These are phyloP conservation scores for Epichloe brachyelytri DNA, from an alignment of 2,329 filamentous ascomycete genomes.

Conservation along the genomic window DNA sequence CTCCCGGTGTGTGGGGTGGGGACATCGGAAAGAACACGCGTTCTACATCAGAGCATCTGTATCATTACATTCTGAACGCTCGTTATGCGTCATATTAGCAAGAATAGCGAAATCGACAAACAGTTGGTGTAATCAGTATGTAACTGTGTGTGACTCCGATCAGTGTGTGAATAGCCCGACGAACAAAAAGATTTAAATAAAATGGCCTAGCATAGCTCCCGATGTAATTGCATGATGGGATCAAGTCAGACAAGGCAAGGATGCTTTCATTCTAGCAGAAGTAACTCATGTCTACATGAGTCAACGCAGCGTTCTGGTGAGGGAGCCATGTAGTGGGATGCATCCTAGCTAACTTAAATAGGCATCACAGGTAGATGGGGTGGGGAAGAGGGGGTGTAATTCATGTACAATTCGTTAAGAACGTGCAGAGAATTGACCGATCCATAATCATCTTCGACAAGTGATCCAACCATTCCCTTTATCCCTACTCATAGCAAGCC, in stretches of 20 bases:
- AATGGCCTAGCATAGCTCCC: neutral
- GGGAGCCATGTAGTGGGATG: too few species aligned
- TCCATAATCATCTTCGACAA: neutral
- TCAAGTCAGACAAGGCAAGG: neutral
- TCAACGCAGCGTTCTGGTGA: neutral
- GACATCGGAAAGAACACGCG: neutral
- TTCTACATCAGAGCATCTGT: neutral
- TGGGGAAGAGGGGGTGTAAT: too few species aligned
- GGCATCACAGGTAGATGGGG: neutral
- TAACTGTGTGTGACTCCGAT: neutral
- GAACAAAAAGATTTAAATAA: neutral
- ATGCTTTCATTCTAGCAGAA: neutral
- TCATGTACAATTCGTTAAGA: neutral
- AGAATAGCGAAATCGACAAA: neutral
- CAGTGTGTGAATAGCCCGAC: too few species aligned
- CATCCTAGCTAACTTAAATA: neutral
- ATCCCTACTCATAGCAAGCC: neutral
- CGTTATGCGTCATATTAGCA: neutral
- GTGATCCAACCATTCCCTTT: neutral
- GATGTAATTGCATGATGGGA: neutral
- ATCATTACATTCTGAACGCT: slow-evolving; percentile 3
- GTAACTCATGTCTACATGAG: neutral
- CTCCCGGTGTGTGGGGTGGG: too few species aligned
- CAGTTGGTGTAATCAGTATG: neutral
- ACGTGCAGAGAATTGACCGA: neutral